A percentile compares a stretch with the other conserved stretches of the same genome.
These are phyloP conservation scores for Cryptococcus deneoformans DNA, from an alignment of 1,284 basidiomycete genomes.

Conservation along the genomic window DNA sequence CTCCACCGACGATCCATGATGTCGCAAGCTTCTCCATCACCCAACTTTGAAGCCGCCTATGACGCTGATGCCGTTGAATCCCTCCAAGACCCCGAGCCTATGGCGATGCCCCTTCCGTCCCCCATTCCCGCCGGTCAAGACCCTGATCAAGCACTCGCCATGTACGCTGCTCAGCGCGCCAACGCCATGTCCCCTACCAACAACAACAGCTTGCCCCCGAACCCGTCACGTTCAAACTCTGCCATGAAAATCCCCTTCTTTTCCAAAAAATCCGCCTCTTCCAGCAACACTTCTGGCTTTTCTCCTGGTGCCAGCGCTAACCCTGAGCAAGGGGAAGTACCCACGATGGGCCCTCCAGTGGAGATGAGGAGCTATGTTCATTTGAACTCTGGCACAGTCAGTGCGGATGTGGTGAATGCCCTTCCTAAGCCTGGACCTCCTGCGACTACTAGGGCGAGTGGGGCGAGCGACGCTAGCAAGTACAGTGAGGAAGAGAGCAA, in stretches of 20 bases:
- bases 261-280: constrained; percentile 4
- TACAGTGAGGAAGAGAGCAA: constrained; percentile 7
- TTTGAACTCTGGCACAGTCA: constrained; percentile 37
- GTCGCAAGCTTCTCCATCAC: constrained; percentile 16
- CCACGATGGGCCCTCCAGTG: not conserved
- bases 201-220: constrained; percentile 7
- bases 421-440: constrained; percentile 33
- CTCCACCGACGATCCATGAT: constrained; percentile 31
- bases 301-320: not conserved
- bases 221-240: constrained; percentile 12
- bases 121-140: constrained; percentile 12
- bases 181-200: constrained; percentile 9
- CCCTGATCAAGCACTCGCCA: constrained; percentile 49
- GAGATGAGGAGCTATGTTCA: constrained; percentile 38
- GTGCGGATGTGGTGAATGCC: constrained; percentile 27
- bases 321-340: constrained; percentile 17
- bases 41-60: constrained; percentile 4
- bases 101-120: constrained; percentile 8
- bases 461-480: constrained; percentile 11
- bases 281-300: too few species aligned
- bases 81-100: too few species aligned
- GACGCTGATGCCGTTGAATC: constrained; percentile 21
- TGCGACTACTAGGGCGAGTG: constrained; percentile 3
- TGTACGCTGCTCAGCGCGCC: constrained; percentile 45
- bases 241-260: constrained; percentile 20